phyloP scores from a whole-genome alignment of 352 stramenopile genomes.

The Phytophthora rubi region DNA sequence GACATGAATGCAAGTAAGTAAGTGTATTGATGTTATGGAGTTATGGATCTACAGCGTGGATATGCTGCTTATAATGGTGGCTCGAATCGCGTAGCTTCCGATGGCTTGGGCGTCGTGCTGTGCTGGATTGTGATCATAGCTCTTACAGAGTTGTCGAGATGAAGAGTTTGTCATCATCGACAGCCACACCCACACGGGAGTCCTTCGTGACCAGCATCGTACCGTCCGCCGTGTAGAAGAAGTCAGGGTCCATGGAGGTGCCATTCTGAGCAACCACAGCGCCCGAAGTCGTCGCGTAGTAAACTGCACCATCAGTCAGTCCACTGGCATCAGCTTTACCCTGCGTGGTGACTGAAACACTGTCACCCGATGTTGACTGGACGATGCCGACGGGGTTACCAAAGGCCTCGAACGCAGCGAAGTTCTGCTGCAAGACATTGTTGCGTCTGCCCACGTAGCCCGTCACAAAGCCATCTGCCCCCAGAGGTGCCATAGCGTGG shows the following conservation, averaged over 20 bases:
- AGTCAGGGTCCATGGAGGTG: slow-evolving; percentile 36
- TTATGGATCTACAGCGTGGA: slow-evolving; percentile 9
- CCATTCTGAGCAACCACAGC: slow-evolving; percentile 32
- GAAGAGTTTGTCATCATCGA: slow-evolving; percentile 61
- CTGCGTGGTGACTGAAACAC: slow-evolving; percentile 36
- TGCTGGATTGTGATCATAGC: slow-evolving; percentile 1
- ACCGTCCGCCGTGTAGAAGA: slow-evolving; percentile 39
- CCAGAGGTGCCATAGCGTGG: slow-evolving; percentile 50
- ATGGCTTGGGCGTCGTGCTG: slow-evolving; percentile 22
- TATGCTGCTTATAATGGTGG: slow-evolving; percentile 27
- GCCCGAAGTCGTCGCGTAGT: slow-evolving; percentile 71
- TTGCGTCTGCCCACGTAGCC: slow-evolving; percentile 54
- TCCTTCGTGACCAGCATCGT: slow-evolving; percentile 57
- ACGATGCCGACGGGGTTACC: slow-evolving; percentile 55
- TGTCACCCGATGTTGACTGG: slow-evolving; percentile 35
- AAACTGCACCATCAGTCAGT: slow-evolving; percentile 38
- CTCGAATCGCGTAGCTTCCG: slow-evolving; percentile 31
- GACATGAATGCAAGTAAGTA: slow-evolving; percentile 4
- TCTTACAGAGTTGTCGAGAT: slow-evolving; percentile 56
- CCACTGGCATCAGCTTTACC: slow-evolving; percentile 24
- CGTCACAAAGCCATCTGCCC: slow-evolving; percentile 51
- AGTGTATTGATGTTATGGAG: background rate
- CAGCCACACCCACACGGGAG: slow-evolving; percentile 60
- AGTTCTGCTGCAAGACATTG: slow-evolving; percentile 40
- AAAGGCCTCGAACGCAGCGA: slow-evolving; percentile 57